phyloP scores from a whole-genome alignment of 2,329 filamentous ascomycete genomes.

The Atkinsonella texensis region DNA sequence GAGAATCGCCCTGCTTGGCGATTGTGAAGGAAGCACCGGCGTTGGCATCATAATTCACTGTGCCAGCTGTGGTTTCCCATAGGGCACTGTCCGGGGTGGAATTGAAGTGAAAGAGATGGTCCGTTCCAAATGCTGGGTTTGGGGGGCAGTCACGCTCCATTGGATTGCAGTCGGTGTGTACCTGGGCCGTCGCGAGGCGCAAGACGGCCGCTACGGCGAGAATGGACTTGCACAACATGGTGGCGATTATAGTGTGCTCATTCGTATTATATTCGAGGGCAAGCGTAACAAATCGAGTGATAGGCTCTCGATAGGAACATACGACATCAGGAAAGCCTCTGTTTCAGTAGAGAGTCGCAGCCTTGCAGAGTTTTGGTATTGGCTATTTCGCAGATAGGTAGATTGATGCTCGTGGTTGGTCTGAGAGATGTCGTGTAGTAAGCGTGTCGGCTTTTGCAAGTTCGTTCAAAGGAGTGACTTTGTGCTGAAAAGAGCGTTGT shows the following conservation, averaged over 20 bases:
- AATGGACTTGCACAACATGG: constrained; percentile 12
- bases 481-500: constrained; percentile 1
- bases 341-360: constrained; percentile 1
- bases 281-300: neutral
- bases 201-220: constrained; percentile 26
- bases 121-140: constrained; percentile 57
- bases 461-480: neutral
- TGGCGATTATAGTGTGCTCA: neutral
- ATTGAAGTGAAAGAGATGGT: constrained; percentile 54
- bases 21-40: constrained; percentile 64
- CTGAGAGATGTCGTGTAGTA: no score
- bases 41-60: constrained; percentile 46
- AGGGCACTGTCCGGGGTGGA: constrained; percentile 42
- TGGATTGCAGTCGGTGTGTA: constrained; percentile 67
- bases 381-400: neutral
- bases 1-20: constrained; percentile 56
- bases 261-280: neutral
- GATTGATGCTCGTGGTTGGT: neutral
- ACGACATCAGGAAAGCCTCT: neutral
- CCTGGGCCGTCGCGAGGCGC: constrained; percentile 53
- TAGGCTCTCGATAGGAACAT: neutral
- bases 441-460: no score
- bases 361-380: neutral
- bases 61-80: constrained; percentile 59
- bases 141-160: constrained; percentile 55